Base-by-base conservation (phyloP, 2,329 filamentous ascomycete genomes). In the Helotiales sp. region DNA sequence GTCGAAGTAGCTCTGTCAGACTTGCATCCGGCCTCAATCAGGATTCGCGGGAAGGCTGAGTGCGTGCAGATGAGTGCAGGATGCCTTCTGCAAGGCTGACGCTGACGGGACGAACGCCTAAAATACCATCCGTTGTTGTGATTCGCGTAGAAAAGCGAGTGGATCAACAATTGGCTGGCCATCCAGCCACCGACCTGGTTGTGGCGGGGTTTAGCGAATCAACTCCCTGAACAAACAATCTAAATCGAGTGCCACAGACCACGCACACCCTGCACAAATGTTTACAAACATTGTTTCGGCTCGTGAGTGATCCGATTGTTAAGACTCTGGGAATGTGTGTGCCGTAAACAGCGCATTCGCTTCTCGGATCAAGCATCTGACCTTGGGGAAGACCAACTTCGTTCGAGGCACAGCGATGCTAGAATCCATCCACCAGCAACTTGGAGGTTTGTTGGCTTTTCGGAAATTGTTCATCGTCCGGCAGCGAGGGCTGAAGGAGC, bases 261-360 rank as follows among this genome's bases (percentile, higher is more conserved):
- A 52, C 26, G 17, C 22, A 28, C 26, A 30, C 49, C 57, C 57
- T 20, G 20, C n/a, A 24, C 8, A 45, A 60, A 61, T 34, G 43
- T 37, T 61, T 50, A 34, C n/a, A 37, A 59, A 64, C 40, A 57
- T 52, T 37, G 10, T 47, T 34, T 59, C 62, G 62, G 54, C 62
- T 59, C 43, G 17, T 52, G 63, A 60, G 43, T 22, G 11, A 49
- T 54, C 63, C 63, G 54, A 43, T 63, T 34, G 13, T n/a, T 24
- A 37, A 62, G 28, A n/a, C 43, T 52, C 22, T 62, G 22, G 45
- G 28, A n/a, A 49, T 28, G 22, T 20, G 40, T 50, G n/a, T 61
- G 30, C 26, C 30, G 26, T 10, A 61, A 7, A 40, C 10, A 61
- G 20, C 26, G 43, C 26, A 32, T 30, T 60, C 43, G 22, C 17